Evolutionary conservation across 345 rosid genomes (phyloP), one percentile per base, ranked within the genome.

Genomic region (Carallia brachiata): DNA sequence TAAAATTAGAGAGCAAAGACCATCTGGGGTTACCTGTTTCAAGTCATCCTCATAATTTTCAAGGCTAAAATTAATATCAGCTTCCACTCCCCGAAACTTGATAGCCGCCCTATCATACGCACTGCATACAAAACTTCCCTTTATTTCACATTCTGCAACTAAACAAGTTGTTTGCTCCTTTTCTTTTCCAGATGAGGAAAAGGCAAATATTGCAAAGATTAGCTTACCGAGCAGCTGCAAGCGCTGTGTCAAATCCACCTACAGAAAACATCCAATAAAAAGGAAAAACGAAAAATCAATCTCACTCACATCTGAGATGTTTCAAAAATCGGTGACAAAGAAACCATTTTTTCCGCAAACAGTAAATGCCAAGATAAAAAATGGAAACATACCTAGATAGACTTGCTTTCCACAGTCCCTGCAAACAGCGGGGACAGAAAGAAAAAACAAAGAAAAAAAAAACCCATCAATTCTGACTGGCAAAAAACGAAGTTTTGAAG

Each of bases 231-330:
- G 99, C 99, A 80, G 99, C 99, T 62, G 97, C 91, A 84, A 87
- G 98, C 79, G 99, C 97, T 16, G 99, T 92, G 91, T 95, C 99
- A 75, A 95, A 95, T 81, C 99, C 99, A 84, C 99, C 99, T 95
- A 74, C 39, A 68, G 44, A 65, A 70, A 61, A n/a, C 64, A 66
- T 36, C 47, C 39, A 37, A 63, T 2, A 48, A 56, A 40, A 61
- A 28, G 28, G n/a, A n/a, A n/a, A n/a, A 44, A 44, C 64, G 37
- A 69, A 44, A 37, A 34, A 59, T 36, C 69, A 72, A 65, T 70
- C 61, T 64, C 54, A 61, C 52, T 44, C 61, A 32, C 34, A 71
- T 71, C 61, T 76, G 69, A 71, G 40, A 70, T 67, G 68, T 71
- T 64, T 63, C 52, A 65, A 63, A 36, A 68, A 72, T 75, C 54